Conservation (phyloP, 169 alveolate species). For the Eimeria tenella region DNA sequence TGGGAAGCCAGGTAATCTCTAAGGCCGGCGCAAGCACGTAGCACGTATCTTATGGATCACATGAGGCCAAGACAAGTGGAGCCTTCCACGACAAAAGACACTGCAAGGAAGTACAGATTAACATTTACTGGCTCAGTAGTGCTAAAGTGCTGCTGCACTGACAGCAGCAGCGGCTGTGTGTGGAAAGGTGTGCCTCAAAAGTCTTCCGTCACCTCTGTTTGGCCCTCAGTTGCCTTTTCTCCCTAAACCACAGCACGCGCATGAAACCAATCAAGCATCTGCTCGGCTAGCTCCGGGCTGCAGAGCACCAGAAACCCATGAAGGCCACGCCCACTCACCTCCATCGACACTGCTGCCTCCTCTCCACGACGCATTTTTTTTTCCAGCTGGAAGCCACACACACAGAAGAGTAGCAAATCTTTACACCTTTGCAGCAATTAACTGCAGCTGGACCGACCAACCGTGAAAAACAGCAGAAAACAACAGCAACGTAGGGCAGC, state of each 20-base stretch:
- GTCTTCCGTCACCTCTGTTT: not conserved
- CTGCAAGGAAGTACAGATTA: too few species aligned
- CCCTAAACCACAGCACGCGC: not conserved
- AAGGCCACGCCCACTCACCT: constrained; percentile 31
- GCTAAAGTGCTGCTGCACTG: too few species aligned
- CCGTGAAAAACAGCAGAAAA: not conserved
- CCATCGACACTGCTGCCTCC: constrained; percentile 20
- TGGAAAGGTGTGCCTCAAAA: not conserved
- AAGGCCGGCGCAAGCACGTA: too few species aligned
- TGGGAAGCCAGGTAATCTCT: too few species aligned
- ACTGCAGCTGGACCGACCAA: not conserved
- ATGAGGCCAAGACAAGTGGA: too few species aligned
- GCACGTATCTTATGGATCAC: too few species aligned
- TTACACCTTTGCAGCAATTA: not conserved
- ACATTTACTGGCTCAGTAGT: too few species aligned
- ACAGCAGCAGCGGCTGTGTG: not conserved
- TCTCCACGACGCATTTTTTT: constrained; percentile 55
- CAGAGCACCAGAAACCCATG: not conserved
- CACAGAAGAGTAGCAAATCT: not conserved
- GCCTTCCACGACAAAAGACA: too few species aligned
- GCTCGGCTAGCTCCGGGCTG: not conserved
- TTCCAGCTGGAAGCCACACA: constrained; percentile 22
- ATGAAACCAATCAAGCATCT: not conserved
- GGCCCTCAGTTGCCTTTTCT: not conserved
- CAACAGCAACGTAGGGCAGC: too few species aligned